Conservation (phyloP, 2,329 filamentous ascomycete species). For the Phialocephala sp. region DNA sequence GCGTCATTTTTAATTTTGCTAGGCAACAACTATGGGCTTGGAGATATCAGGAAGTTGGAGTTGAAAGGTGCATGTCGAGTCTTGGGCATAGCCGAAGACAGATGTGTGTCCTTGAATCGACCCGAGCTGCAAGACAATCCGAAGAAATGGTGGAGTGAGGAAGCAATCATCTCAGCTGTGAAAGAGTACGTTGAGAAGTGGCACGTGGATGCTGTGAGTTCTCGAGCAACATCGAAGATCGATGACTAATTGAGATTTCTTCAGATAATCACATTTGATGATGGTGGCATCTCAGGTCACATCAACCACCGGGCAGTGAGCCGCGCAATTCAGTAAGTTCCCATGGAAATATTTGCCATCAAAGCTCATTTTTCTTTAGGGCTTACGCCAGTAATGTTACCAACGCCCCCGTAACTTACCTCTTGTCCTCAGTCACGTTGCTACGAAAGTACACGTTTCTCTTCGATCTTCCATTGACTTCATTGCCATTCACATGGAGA, state of each 20-base stretch:
- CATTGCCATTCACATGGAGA: slow-evolving; percentile 44
- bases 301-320: slow-evolving; percentile 50
- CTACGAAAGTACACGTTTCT: slow-evolving; percentile 48
- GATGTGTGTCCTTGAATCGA: slow-evolving; percentile 47
- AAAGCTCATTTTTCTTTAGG: slow-evolving; percentile 27
- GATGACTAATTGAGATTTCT: background rate
- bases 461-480: slow-evolving; percentile 46
- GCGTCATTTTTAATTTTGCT: background rate
- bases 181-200: slow-evolving; percentile 45
- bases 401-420: slow-evolving; percentile 44
- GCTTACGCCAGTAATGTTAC: slow-evolving; percentile 41
- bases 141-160: slow-evolving; percentile 47
- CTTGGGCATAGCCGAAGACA: slow-evolving; percentile 37
- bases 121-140: slow-evolving; percentile 48
- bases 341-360: background rate
- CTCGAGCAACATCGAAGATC: background rate
- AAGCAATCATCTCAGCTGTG: slow-evolving; percentile 43
- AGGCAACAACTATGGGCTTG: slow-evolving; percentile 39
- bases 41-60: slow-evolving; percentile 33
- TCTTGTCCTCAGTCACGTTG: slow-evolving; percentile 45
- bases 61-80: slow-evolving; percentile 35
- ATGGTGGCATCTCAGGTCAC: slow-evolving; percentile 48
- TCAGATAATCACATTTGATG: slow-evolving; percentile 49
- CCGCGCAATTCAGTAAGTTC: slow-evolving; percentile 45
- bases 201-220: slow-evolving; percentile 46